A percentile compares a stretch with the other conserved stretches of the same genome.
phyloP scores from a whole-genome alignment of 2,329 filamentous ascomycete genomes.

The Fonsecaea multimorphosa region DNA sequence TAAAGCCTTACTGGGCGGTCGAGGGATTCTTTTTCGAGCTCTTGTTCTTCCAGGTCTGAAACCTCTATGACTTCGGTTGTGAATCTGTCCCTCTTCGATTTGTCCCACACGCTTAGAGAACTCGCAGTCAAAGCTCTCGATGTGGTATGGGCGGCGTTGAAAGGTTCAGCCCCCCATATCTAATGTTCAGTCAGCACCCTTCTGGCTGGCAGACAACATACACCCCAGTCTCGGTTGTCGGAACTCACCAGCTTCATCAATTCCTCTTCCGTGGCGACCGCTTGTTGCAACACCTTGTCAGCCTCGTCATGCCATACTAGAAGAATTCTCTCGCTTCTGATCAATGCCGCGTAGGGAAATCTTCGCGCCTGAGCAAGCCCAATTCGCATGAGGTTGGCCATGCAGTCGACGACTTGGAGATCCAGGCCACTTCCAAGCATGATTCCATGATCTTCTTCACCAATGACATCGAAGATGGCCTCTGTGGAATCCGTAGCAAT shows the following conservation, averaged over 20 bases:
- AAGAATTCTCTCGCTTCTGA: conserved; percentile 50
- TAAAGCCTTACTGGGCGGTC: conserved; percentile 31
- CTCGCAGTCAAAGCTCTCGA: conserved; percentile 31
- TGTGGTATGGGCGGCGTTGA: conserved; percentile 23
- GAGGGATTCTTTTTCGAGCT: conserved; percentile 33
- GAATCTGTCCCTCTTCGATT: conserved; percentile 26
- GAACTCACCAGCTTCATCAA: conserved; percentile 31
- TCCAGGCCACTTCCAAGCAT: conserved; percentile 51
- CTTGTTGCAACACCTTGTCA: conserved; percentile 50
- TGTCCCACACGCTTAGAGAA: conserved; percentile 31
- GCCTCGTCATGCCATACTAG: conserved; percentile 55
- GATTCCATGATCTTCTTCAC: conserved; percentile 54
- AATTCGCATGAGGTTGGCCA: conserved; percentile 48
- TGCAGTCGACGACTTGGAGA: conserved; percentile 55
- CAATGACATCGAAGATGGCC: conserved; percentile 33
- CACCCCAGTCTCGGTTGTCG: conserved; percentile 24
- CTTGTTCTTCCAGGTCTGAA: conserved; percentile 30
- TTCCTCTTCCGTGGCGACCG: conserved; percentile 37
- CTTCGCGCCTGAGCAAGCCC: conserved; percentile 50
- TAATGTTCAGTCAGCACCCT: conserved; percentile 28
- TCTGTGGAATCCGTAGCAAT: conserved; percentile 47
- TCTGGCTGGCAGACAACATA: conserved; percentile 30
- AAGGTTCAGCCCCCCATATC: conserved; percentile 28
- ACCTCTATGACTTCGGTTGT: conserved; percentile 31
- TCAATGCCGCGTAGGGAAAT: conserved; percentile 54